phyloP scores from a whole-genome alignment of 257 asterid species.

The Eustoma russellianum region DNA sequence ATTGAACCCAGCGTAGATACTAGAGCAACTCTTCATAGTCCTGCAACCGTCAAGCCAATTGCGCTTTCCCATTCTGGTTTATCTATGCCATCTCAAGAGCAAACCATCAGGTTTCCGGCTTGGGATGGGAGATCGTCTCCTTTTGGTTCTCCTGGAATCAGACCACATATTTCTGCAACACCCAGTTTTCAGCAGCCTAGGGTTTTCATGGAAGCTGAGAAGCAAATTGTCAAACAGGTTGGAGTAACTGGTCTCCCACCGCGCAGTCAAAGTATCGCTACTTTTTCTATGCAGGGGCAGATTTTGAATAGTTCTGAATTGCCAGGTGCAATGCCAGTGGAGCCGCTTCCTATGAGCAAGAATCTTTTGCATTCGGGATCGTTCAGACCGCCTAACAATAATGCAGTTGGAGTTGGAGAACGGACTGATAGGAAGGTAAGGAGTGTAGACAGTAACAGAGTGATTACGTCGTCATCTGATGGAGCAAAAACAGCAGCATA shows the following conservation, averaged over 20 bases:
- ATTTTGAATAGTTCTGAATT: constrained; percentile 30
- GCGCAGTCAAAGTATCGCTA: constrained; percentile 30
- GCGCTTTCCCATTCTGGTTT: constrained; percentile 24
- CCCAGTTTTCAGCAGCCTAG: constrained; percentile 37
- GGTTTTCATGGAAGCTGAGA: constrained; percentile 36
- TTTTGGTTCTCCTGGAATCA: constrained; percentile 37
- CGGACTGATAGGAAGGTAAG: constrained; percentile 34
- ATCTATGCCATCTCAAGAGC: constrained; percentile 20
- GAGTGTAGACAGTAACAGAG: constrained; percentile 21
- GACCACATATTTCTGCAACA: constrained; percentile 25
- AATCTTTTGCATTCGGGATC: constrained; percentile 41
- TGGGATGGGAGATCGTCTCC: constrained; percentile 36
- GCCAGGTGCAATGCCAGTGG: constrained; percentile 36
- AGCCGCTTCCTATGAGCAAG: constrained; percentile 30
- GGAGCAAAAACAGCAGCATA: constrained; percentile 22
- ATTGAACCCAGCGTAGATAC: constrained; percentile 25
- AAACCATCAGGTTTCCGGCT: constrained; percentile 27
- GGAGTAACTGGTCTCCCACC: constrained; percentile 43
- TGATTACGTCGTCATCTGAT: constrained; percentile 20
- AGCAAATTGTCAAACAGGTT: constrained; percentile 38
- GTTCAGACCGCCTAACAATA: constrained; percentile 35
- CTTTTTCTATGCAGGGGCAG: constrained; percentile 27
- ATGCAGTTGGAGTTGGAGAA: constrained; percentile 30
- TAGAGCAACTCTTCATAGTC: constrained; percentile 33
- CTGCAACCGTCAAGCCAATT: constrained; percentile 33